A percentile compares a stretch with the other conserved stretches of the same genome.
phyloP scores from a whole-genome alignment of 495 filamentous ascomycete species.

The Jackrogersella minutella region DNA sequence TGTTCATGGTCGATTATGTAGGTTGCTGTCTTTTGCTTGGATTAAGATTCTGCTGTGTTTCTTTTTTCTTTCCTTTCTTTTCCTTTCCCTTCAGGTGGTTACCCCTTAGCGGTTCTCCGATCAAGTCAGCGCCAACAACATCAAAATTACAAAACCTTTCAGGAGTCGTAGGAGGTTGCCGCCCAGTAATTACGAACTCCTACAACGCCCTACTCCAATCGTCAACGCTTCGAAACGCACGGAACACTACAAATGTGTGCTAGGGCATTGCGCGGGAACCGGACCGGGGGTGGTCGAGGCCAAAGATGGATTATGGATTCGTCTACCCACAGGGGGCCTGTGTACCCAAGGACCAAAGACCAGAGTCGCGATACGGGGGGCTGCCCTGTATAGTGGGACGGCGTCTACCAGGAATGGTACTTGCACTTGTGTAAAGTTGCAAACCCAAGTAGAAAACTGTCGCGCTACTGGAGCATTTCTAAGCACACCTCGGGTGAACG shows the following conservation, averaged over 20 bases:
- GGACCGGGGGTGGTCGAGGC: conserved; percentile 40
- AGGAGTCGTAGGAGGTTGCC: neutral
- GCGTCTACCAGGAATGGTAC: conserved; percentile 13
- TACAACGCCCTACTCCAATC: conserved; percentile 19
- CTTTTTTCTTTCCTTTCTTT: no score
- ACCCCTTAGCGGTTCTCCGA: conserved; percentile 8
- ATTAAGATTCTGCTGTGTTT: no score
- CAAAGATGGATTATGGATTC: conserved; percentile 30
- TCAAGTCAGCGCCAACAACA: conserved; percentile 17
- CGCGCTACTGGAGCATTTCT: conserved; percentile 17
- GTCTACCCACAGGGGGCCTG: conserved; percentile 29
- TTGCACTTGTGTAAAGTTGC: no score
- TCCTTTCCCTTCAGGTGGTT: neutral
- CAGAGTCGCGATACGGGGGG: conserved; percentile 21
- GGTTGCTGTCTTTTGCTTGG: neutral
- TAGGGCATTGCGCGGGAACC: conserved; percentile 41
- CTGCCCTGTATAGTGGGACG: neutral
- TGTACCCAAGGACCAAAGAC: conserved; percentile 19
- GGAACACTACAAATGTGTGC: conserved; percentile 36
- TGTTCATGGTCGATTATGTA: neutral
- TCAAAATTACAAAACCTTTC: conserved; percentile 1
- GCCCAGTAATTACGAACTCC: conserved; percentile 21
- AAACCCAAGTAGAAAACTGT: conserved; percentile 7
- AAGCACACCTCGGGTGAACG: conserved; percentile 25
- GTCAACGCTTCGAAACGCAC: conserved; percentile 40